Evolutionary conservation across 2,329 filamentous ascomycete species (phyloP), one percentile per base, ranked within the genome.

Genomic region (Emericellopsis cladophorae): DNA sequence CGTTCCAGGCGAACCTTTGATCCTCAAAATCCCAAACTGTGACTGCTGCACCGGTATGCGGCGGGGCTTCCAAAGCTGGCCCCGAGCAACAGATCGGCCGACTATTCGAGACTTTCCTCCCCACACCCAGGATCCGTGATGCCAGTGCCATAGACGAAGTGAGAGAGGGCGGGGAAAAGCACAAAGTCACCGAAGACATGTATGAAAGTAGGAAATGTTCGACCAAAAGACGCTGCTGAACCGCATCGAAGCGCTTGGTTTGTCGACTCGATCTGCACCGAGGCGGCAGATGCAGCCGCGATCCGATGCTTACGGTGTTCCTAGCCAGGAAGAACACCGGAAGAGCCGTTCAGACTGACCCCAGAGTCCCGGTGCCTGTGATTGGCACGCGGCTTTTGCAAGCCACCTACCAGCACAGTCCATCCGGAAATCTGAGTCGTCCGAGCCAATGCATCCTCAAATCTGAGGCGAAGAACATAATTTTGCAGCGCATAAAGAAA

Each of bases 391-490:
- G 26, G 26, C 26, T 29, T 29, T 29, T 12, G 26, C 40, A 31
- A 15, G 11, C 16, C 23, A 37, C 26, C 26, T 7, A 29, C 26
- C 26, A 29, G 26, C 26, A 36, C 18, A 21, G 22, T 16, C 31
- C 29, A 23, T 31, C 22, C 42, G 37, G 46, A 44, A 45, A 43
- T 49, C 43, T 48, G 48, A 51, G 46, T 45, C 46, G 54, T 56
- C 61, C 58, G 58, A 65, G 62, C 60, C 61, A 64, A 58, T 53
- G 33, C 26, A 40, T 38, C 34, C 49, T 48, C 46, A 49, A 51
- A 55, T 48, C 57, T 53, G 49, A 51, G 57, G 62, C 58, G 57
- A 62, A 65, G 59, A 64, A 61, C 60, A 51, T 63, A 58, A 62
- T 60, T 61, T 54, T 61, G 54, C 55, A 57, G 53, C 56, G 58